Base-by-base conservation (phyloP, 768 basidiomycete genomes). In the Cystobasidium tubakii region DNA sequence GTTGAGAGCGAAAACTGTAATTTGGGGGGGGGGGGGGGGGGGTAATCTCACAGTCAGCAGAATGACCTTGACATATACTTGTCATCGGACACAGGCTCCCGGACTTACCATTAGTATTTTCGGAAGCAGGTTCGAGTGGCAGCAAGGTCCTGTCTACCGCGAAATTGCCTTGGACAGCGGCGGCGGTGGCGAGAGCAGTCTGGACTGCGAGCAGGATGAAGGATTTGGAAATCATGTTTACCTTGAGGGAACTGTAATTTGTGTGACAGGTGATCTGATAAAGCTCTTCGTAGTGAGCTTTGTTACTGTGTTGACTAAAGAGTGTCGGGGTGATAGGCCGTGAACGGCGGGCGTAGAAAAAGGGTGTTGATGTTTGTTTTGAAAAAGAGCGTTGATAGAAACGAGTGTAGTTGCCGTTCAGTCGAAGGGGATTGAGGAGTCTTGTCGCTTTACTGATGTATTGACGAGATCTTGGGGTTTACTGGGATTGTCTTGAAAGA, bases 181-280 rank as follows among this genome's bases (percentile, higher is more conserved):
- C 29, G 50, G 66, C 66, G n/a, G 66, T 50, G 50, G 66, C 54
- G 53, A 74, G 34, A 54, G 65, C 65, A 44, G 73, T 57, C 43
- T 69, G 23, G 73, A 57, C 23, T 44, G 73, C 64, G 46, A 69
- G 46, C 34, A 67, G 29, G 34, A 62, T 33, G 73, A 70, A 23
- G 25, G 42, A 33, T 46, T 27, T 39, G 31, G 50, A 36, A 9
- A 27, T 63, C 66, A 67, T 67, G 43, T 46, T 67, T 43, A 44
- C 53, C 33, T 27, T 65, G 63, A 19, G 44, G 66, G 9, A 50
- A 33, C 12, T 27, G 42, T 7, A 3, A 12, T 6, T 50, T 17
- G 4, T 50, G 46, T 17, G 42, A 42, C 17, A 17, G 42, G 42
- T 17, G 7, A 17, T 42, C 7, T 42, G 42, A 7, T 42, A 42